Percentiles rank a stretch among this genome's conserved stretches.
These are phyloP conservation scores for Acacia acuminata DNA, from an alignment of 306 rosid species.

Conservation along the genomic window DNA sequence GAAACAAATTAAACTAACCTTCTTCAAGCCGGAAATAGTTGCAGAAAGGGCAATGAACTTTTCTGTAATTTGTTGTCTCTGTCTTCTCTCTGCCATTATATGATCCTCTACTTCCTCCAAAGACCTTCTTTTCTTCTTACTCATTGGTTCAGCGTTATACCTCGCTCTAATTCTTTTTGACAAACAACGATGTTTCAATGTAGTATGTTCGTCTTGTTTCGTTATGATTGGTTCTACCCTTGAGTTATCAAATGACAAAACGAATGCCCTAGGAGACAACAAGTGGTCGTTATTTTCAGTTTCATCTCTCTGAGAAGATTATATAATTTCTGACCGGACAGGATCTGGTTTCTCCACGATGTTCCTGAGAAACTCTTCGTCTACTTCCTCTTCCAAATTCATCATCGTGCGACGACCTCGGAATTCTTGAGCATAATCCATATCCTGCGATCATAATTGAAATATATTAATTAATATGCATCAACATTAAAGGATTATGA, in stretches of 20 bases:
- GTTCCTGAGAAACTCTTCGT: too few species aligned
- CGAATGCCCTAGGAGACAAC: too few species aligned
- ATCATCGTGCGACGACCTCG: too few species aligned
- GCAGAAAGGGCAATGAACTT: conserved; percentile 43
- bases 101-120: conserved; percentile 31
- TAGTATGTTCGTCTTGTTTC: background rate
- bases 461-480: too few species aligned
- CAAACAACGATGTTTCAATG: background rate
- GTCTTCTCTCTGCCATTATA: conserved; percentile 36
- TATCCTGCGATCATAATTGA: too few species aligned
- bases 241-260: too few species aligned
- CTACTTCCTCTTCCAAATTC: too few species aligned
- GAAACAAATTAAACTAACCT: conserved; percentile 20
- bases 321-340: background rate
- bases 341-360: background rate
- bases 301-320: conserved; percentile 14
- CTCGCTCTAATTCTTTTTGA: background rate
- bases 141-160: background rate
- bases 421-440: too few species aligned
- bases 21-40: conserved; percentile 41
- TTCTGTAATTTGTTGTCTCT: conserved; percentile 27
- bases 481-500: too few species aligned
- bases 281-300: background rate
- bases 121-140: conserved; percentile 16
- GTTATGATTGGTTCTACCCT: background rate